These are phyloP conservation scores for Lactarius quietus DNA, from an alignment of 768 basidiomycete species.

Conservation along the genomic window DNA sequence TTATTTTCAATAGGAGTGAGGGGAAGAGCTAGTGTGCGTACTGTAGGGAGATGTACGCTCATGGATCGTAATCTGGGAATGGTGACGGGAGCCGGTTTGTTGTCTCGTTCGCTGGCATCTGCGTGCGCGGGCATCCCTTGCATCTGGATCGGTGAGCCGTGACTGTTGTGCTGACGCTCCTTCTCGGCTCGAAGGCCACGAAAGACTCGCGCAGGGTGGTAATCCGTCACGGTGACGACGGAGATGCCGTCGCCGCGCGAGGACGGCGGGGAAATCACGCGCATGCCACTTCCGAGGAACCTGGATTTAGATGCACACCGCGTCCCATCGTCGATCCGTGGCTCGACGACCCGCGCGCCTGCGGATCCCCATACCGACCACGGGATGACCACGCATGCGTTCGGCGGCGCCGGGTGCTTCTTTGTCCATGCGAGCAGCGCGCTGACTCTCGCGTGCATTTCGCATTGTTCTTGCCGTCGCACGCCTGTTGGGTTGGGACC, in stretches of 20 bases:
- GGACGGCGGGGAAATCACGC: neutral
- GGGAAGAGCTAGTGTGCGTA: neutral
- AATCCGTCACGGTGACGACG: conserved; percentile 6
- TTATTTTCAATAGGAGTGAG: neutral
- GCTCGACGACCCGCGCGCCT: conserved; percentile 1
- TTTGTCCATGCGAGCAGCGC: conserved; percentile 9
- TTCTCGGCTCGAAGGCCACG: neutral
- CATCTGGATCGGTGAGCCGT: neutral
- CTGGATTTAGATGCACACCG: conserved; percentile 2
- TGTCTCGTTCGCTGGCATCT: neutral
- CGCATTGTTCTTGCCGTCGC: neutral
- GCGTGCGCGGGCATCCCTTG: neutral
- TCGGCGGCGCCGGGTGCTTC: conserved; percentile 8
- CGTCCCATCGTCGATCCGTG: neutral
- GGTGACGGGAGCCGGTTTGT: too few species aligned
- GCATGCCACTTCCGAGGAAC: conserved; percentile 11
- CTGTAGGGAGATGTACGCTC: conserved; percentile 5
- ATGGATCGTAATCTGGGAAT: too few species aligned
- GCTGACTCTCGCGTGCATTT: conserved; percentile 3
- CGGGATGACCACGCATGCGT: conserved; percentile 10
- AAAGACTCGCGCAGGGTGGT: conserved; percentile 9
- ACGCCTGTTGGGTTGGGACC: neutral
- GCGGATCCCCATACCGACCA: conserved; percentile 6
- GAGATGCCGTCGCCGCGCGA: neutral
- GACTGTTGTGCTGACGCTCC: neutral